Conservation (phyloP, 2,329 filamentous ascomycete genomes). For the Trichoderma lentiforme region DNA sequence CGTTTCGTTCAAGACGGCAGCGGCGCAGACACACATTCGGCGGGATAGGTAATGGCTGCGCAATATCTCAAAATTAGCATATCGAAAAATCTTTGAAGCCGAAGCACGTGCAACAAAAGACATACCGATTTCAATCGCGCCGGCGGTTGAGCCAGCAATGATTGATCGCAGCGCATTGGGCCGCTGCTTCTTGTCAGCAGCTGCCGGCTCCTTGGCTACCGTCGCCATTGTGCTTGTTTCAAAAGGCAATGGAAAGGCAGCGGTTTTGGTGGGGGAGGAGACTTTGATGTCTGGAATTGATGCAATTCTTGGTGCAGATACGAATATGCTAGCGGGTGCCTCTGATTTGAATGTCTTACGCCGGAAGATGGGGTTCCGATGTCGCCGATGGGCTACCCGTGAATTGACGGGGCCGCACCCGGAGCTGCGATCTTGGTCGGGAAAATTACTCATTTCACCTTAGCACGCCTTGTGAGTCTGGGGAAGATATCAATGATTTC, state of each 20-base stretch:
- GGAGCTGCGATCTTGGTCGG: constrained; percentile 12
- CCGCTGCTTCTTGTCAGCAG: constrained; percentile 40
- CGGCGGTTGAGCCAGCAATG: constrained; percentile 87
- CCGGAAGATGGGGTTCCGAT: constrained; percentile 20
- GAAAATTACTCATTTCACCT: constrained; percentile 13
- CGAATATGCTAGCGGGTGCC: neutral
- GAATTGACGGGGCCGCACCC: constrained; percentile 1
- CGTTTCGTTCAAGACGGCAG: neutral
- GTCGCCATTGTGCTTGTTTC: constrained; percentile 28
- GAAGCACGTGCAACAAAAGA: constrained; percentile 15
- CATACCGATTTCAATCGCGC: constrained; percentile 87
- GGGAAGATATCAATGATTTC: neutral
- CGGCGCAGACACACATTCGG: constrained; percentile 65
- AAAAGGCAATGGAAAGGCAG: neutral
- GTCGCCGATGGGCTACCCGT: constrained; percentile 12
- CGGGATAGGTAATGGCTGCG: constrained; percentile 81
- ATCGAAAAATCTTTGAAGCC: neutral
- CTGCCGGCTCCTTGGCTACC: constrained; percentile 24
- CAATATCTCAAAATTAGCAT: neutral
- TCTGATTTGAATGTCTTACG: neutral
- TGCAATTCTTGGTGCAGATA: neutral
- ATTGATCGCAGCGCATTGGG: constrained; percentile 86
- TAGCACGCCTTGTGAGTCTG: neutral
- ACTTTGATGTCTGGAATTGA: neutral
- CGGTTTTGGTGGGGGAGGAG: neutral